Conservation (phyloP, 768 basidiomycete genomes). For the Gymnopilus junonius region DNA sequence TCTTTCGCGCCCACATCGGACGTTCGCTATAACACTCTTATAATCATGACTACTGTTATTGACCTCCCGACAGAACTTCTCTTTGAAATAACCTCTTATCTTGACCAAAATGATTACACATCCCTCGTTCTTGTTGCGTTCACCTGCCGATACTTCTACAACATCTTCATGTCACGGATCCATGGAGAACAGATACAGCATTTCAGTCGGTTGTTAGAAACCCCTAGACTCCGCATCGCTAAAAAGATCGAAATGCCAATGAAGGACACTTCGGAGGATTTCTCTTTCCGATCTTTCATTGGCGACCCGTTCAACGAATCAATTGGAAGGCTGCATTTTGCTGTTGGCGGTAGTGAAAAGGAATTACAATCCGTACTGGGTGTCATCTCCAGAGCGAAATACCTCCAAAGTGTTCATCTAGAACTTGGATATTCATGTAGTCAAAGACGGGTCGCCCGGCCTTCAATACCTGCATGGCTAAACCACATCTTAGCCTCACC, state of each 20-base stretch:
- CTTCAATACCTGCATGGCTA: constrained; percentile 1
- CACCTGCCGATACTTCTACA: constrained; percentile 4
- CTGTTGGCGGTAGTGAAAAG: background rate
- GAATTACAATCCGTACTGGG: background rate
- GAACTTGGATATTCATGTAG: background rate
- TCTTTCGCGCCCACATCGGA: background rate
- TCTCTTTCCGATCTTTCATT: background rate
- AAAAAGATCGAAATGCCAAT: background rate
- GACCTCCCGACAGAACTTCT: constrained; percentile 14
- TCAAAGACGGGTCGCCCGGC: background rate
- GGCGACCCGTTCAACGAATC: background rate
- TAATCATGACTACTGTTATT: background rate
- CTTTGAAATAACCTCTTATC: constrained; percentile 1
- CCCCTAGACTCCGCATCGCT: background rate
- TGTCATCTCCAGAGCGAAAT: background rate
- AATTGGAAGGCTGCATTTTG: background rate
- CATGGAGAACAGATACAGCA: constrained; percentile 4
- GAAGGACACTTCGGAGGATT: background rate
- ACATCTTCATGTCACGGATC: background rate
- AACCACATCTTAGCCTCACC: background rate
- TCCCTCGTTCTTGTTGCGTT: background rate
- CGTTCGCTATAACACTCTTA: background rate
- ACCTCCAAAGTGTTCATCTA: background rate
- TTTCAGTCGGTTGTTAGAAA: background rate
- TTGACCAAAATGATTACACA: background rate